Conservation (phyloP, 495 filamentous ascomycete genomes). For the Copromyces sp. region DNA sequence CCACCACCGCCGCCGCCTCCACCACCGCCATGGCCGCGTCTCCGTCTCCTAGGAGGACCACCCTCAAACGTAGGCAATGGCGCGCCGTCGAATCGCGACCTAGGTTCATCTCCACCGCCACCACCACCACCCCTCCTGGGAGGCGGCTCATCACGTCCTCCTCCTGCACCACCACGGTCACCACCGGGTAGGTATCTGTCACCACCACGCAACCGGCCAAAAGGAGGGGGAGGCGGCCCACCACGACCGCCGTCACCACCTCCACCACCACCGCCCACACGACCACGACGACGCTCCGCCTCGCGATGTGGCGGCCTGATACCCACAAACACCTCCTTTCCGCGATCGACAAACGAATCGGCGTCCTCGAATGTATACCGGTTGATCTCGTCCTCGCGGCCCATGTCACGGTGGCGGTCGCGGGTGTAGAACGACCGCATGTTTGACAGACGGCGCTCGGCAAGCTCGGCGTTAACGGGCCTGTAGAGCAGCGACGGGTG, state of each 20-base stretch:
- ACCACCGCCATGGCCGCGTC: slow-evolving; percentile 16
- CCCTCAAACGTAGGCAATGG: slow-evolving; percentile 18
- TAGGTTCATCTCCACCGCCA: slow-evolving; percentile 9
- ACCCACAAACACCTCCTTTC: slow-evolving; percentile 55
- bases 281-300: slow-evolving; percentile 15
- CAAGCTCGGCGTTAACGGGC: slow-evolving; percentile 43
- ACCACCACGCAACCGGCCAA: slow-evolving; percentile 1
- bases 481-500: slow-evolving; percentile 30
- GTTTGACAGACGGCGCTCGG: slow-evolving; percentile 53
- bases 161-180: neutral
- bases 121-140: neutral
- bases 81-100: slow-evolving; percentile 21
- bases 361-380: slow-evolving; percentile 72
- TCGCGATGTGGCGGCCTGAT: slow-evolving; percentile 43
- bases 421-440: slow-evolving; percentile 47
- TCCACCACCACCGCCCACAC: slow-evolving; percentile 2
- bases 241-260: slow-evolving; percentile 1
- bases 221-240: slow-evolving; percentile 2
- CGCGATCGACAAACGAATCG: slow-evolving; percentile 61
- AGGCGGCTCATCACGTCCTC: slow-evolving; percentile 1
- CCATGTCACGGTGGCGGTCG: slow-evolving; percentile 35
- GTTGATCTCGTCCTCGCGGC: slow-evolving; percentile 50
- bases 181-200: slow-evolving; percentile 3
- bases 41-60: neutral
- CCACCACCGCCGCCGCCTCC: slow-evolving; percentile 8